Conservation (phyloP, 352 stramenopile genomes). For the Plasmopara muralis region DNA sequence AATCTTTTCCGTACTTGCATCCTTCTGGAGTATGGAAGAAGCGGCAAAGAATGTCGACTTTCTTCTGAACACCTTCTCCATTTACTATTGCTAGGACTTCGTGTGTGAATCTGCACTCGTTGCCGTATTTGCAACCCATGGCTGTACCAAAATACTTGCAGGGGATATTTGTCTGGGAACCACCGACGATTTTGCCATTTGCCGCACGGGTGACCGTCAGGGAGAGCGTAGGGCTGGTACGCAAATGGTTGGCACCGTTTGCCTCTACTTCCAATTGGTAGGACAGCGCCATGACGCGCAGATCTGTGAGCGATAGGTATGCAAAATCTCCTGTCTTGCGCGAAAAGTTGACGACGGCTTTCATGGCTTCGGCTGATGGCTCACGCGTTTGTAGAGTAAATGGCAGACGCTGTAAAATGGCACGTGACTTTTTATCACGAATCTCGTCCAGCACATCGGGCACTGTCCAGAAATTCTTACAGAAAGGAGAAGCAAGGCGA, state of each 20-base stretch:
- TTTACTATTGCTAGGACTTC: constrained; percentile 25
- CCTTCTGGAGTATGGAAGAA: constrained; percentile 71
- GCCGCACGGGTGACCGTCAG: constrained; percentile 59
- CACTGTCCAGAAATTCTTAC: constrained; percentile 79
- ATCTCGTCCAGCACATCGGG: constrained; percentile 82
- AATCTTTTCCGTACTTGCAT: constrained; percentile 67
- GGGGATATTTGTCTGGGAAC: constrained; percentile 37
- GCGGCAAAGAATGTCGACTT: constrained; percentile 67
- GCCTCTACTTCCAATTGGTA: constrained; percentile 81
- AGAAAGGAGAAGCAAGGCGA: constrained; percentile 9
- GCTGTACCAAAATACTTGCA: constrained; percentile 78
- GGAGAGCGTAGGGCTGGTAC: constrained; percentile 57
- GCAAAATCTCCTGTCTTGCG: constrained; percentile 84
- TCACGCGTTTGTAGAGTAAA: constrained; percentile 76
- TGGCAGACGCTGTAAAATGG: constrained; percentile 59
- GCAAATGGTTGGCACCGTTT: constrained; percentile 62
- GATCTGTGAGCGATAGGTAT: constrained; percentile 77
- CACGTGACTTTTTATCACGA: constrained; percentile 69
- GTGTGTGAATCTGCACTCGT: constrained; percentile 78
- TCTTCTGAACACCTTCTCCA: constrained; percentile 23
- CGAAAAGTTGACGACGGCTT: constrained; percentile 72
- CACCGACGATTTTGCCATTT: constrained; percentile 59
- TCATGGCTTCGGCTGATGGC: constrained; percentile 73
- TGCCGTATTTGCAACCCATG: constrained; percentile 77
- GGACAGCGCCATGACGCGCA: constrained; percentile 83